Evolutionary conservation across 1,284 basidiomycete genomes (phyloP), one percentile per base, ranked within the genome.

Genomic region (Ceraceosorus guamensis): DNA sequence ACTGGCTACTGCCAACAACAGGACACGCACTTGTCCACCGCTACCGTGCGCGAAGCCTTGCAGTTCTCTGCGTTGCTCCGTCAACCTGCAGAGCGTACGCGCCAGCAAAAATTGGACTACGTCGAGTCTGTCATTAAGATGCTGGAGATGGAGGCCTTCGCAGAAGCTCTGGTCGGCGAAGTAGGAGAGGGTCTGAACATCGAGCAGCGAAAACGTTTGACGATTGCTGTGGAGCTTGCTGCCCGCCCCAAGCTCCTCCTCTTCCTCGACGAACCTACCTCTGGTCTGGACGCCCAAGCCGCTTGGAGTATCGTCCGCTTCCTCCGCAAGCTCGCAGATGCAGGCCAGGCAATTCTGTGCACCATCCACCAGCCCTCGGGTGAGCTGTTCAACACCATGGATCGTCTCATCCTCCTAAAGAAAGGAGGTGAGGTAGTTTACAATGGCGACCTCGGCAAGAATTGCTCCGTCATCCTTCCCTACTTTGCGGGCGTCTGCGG

Each of bases 401-500:
- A 72, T 48, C 59, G 70, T 1, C 56, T 72, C 24, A 54, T 70
- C 6, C 57, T 72, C 16, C 59, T 72, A 33, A 60, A 72, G 49
- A 46, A 46, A 24, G 44, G 44, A 5, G 44, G 67, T 13, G 61
- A 68, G 54, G 64, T 63, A n/a, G 64, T 60, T 24, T 70, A 63
- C 61, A 88, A 88, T 65, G 88, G 87, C 24, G 83, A 88, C 55
- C 76, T 88, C 14, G 88, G 88, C 3, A 60, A 78, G 18, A 81
- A 83, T 61, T 80, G 83, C 2, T 76, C 75, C 33, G 81, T 79
- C 0, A 71, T 89, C 44, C 82, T 87, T 61, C 66, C 79, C 16
- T 89, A 89, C 76, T 89, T 89, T 64, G 83, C 87, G 67, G 68
- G 69, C 32, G 82, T 83, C 32, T 84, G 85, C 24, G 83, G 81